These are phyloP conservation scores for Candida mattraensis DNA, from an alignment of 805 yeast species.

Conservation along the genomic window DNA sequence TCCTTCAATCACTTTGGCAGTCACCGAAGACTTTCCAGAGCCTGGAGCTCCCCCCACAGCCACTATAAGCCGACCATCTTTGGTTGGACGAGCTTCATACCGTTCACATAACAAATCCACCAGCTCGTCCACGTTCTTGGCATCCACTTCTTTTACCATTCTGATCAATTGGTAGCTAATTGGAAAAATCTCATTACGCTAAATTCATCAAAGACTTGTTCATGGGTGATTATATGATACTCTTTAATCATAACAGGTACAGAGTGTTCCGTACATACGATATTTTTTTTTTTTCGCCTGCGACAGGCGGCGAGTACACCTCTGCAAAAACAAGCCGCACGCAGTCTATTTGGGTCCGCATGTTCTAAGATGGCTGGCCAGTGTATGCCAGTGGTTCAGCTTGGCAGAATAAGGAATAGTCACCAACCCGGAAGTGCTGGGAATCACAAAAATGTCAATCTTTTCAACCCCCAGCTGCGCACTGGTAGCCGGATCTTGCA, in stretches of 20 bases:
- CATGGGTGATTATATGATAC: too few species aligned
- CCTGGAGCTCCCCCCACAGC: conserved; percentile 15
- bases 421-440: conserved; percentile 74
- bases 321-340: too few species aligned
- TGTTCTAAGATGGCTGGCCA: conserved; percentile 30
- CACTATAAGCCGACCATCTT: conserved; percentile 8
- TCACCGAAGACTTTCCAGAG: conserved; percentile 12
- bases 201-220: too few species aligned
- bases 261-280: conserved; percentile 3
- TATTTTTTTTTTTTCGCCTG: too few species aligned
- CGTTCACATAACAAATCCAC: conserved; percentile 2
- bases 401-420: conserved; percentile 48
- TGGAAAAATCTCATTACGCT: too few species aligned
- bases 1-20: conserved; percentile 1
- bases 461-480: conserved; percentile 24
- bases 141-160: conserved; percentile 5
- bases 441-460: conserved; percentile 54
- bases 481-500: conserved; percentile 27
- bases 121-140: conserved; percentile 2
- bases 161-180: too few species aligned
- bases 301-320: conserved; percentile 1
- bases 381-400: conserved; percentile 46
- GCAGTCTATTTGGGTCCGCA: not conserved
- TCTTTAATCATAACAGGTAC: conserved; percentile 2
- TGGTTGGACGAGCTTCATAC: not conserved